Percentiles rank a stretch among this genome's conserved stretches.
These are phyloP conservation scores for Rhodosporidiobolus odoratus DNA, from an alignment of 768 basidiomycete genomes.

Conservation along the genomic window DNA sequence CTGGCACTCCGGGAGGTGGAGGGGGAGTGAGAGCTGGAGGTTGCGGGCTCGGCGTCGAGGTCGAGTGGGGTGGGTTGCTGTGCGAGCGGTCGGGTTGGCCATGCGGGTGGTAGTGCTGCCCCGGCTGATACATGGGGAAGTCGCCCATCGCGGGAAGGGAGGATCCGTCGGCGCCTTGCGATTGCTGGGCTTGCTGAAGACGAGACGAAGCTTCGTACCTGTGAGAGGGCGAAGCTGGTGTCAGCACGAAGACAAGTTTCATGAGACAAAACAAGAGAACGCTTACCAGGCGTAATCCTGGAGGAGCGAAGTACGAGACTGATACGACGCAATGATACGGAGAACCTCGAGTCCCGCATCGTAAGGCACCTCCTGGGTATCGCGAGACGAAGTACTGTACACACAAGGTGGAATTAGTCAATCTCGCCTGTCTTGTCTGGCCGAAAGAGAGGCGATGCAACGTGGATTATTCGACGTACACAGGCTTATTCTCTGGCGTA, in stretches of 20 bases:
- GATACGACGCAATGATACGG: slow-evolving; percentile 87
- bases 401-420: too few species aligned
- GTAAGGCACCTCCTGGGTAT: slow-evolving; percentile 92
- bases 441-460: not conserved
- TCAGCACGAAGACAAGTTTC: too few species aligned
- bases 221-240: too few species aligned
- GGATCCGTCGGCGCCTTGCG: not conserved
- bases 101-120: slow-evolving; percentile 5
- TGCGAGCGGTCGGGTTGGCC: slow-evolving; percentile 16
- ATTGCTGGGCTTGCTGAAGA: not conserved
- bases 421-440: not conserved
- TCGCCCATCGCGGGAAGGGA: not conserved
- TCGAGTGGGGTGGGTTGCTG: slow-evolving; percentile 48
- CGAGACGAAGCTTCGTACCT: slow-evolving; percentile 14
- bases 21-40: not conserved
- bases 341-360: slow-evolving; percentile 97
- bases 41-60: not conserved
- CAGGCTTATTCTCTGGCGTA: slow-evolving; percentile 95
- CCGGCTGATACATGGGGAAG: not conserved
- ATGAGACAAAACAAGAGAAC: not conserved
- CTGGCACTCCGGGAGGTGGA: not conserved
- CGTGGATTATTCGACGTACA: slow-evolving; percentile 45
- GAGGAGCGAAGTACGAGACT: slow-evolving; percentile 62
- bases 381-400: slow-evolving; percentile 74
- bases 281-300: slow-evolving; percentile 31